phyloP scores from a whole-genome alignment of 257 asterid genomes.

The Fraxinus cuspidata region DNA sequence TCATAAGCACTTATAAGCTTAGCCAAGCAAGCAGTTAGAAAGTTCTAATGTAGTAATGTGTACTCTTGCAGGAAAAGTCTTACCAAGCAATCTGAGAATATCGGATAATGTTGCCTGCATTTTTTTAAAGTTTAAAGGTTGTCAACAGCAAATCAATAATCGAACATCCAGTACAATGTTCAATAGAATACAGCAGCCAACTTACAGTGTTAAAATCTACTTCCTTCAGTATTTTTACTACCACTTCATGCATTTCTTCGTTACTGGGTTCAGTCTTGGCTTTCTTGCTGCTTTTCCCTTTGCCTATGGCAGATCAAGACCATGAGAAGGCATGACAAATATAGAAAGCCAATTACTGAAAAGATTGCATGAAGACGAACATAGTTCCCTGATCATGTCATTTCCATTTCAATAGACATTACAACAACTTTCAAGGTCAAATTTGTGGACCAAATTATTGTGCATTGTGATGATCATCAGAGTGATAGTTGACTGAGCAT shows the following conservation, averaged over 20 bases:
- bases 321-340: neutral
- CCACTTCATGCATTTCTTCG: slow-evolving; percentile 67
- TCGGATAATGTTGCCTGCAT: slow-evolving; percentile 91
- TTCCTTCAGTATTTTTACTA: slow-evolving; percentile 64
- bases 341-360: neutral
- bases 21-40: neutral
- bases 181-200: slow-evolving; percentile 15
- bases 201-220: slow-evolving; percentile 87
- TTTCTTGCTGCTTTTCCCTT: slow-evolving; percentile 43
- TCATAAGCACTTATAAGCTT: neutral
- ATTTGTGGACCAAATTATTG: neutral
- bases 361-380: neutral
- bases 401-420: neutral
- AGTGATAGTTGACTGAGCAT: neutral
- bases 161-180: slow-evolving; percentile 3
- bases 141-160: slow-evolving; percentile 14
- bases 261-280: slow-evolving; percentile 60
- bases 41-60: neutral
- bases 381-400: neutral
- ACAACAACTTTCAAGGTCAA: neutral
- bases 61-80: slow-evolving; percentile 16
- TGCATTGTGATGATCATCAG: neutral
- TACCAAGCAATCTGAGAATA: slow-evolving; percentile 85
- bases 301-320: slow-evolving; percentile 34
- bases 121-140: slow-evolving; percentile 20